Conservation (phyloP, 2,329 filamentous ascomycete genomes). For the Trichoderma sp. region DNA sequence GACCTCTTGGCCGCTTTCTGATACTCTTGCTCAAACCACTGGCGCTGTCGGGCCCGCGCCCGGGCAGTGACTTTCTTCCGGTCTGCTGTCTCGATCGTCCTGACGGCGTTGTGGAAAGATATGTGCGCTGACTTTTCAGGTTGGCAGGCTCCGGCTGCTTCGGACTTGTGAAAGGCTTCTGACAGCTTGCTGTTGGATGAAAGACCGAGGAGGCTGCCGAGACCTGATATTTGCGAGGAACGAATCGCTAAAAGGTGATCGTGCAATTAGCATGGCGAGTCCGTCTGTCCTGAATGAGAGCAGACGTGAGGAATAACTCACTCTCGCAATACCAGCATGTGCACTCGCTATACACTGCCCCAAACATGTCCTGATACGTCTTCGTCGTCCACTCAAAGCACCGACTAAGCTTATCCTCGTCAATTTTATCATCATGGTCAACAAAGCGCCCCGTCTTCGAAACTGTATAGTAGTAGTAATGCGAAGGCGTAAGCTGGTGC, state of each 20-base stretch:
- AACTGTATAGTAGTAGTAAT: conserved; percentile 64
- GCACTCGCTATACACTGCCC: conserved; percentile 72
- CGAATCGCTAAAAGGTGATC: conserved; percentile 7
- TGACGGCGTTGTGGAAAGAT: conserved; percentile 70
- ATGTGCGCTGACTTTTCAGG: conserved; percentile 68
- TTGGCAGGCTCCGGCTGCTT: conserved; percentile 52
- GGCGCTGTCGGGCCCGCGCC: conserved; percentile 33
- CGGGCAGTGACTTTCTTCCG: conserved; percentile 14
- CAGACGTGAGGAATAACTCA: conserved; percentile 42
- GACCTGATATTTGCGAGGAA: conserved; percentile 21
- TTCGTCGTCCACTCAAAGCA: conserved; percentile 75
- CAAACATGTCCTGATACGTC: conserved; percentile 65
- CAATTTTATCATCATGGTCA: conserved; percentile 83
- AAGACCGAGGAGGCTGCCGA: conserved; percentile 34
- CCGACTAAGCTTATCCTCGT: conserved; percentile 63
- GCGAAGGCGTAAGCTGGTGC: conserved; percentile 67
- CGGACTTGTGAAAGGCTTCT: conserved; percentile 50
- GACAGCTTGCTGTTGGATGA: conserved; percentile 39
- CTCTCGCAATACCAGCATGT: conserved; percentile 84
- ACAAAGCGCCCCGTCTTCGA: conserved; percentile 59
- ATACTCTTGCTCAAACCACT: conserved; percentile 58
- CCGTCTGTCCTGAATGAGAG: too few relatives aligned
- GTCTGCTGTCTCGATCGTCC: conserved; percentile 26
- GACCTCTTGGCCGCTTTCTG: conserved; percentile 54
- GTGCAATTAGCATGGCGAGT: neutral